These are phyloP conservation scores for Chrysopogon serrulatus DNA, from an alignment of 176 grass and related monocot species.

Conservation along the genomic window DNA sequence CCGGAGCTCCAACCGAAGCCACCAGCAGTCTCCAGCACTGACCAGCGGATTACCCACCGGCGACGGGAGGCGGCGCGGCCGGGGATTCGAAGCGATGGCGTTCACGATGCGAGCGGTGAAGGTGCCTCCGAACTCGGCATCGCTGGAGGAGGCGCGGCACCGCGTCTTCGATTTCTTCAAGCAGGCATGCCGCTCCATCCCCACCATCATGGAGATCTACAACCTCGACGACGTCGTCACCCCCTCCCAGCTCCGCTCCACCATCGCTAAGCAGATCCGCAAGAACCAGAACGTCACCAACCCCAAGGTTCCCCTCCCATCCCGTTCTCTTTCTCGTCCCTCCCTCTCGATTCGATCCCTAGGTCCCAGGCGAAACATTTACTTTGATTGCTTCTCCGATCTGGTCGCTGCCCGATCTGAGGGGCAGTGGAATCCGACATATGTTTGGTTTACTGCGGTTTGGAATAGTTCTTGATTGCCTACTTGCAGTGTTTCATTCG, in stretches of 20 bases:
- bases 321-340: background rate
- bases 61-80: background rate
- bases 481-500: background rate
- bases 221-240: constrained; percentile 82
- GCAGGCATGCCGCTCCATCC: constrained; percentile 76
- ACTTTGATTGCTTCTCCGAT: background rate
- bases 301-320: constrained; percentile 47
- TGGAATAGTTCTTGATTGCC: background rate
- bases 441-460: background rate
- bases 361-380: background rate
- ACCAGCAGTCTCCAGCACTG: background rate
- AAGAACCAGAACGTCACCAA: constrained; percentile 69
- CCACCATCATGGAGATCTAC: constrained; percentile 88
- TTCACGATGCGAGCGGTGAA: constrained; percentile 71
- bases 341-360: background rate
- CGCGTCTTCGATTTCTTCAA: constrained; percentile 92
- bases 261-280: constrained; percentile 69
- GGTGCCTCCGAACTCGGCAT: constrained; percentile 76
- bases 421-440: background rate
- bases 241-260: constrained; percentile 71
- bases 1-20: background rate
- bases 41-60: background rate
- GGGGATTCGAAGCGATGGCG: constrained; percentile 33
- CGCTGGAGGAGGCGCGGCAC: constrained; percentile 68
- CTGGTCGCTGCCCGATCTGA: background rate